These are phyloP conservation scores for Aspergillus ruber DNA, from an alignment of 2,329 filamentous ascomycete genomes.

Conservation along the genomic window DNA sequence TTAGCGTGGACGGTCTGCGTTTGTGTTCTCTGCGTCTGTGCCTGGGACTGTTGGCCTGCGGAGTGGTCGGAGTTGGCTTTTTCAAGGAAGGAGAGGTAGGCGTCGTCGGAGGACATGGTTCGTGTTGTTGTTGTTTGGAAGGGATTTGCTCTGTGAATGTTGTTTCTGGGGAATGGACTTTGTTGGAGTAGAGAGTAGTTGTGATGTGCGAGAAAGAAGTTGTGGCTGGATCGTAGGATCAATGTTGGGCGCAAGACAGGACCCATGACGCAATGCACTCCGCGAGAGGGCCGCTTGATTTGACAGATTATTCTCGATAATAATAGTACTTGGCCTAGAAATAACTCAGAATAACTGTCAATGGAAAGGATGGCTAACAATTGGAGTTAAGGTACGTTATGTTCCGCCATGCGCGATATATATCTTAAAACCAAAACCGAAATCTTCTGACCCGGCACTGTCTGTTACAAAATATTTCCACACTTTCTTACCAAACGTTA, in stretches of 20 bases:
- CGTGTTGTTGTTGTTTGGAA: constrained; percentile 11
- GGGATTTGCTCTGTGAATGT: neutral
- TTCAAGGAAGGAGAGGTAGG: constrained; percentile 77
- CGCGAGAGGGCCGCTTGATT: constrained; percentile 7
- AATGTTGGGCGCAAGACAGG: constrained; percentile 4
- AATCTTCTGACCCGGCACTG: constrained; percentile 1
- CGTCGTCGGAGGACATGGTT: constrained; percentile 60
- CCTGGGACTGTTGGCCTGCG: constrained; percentile 18
- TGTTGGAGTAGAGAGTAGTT: constrained; percentile 4
- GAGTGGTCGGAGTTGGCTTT: constrained; percentile 70
- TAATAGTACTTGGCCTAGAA: too few species aligned
- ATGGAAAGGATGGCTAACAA: too few species aligned
- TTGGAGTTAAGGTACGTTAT: too few species aligned
- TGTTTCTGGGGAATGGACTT: neutral
- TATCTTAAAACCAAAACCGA: too few species aligned
- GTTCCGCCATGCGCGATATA: too few species aligned
- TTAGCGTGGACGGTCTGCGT: constrained; percentile 37
- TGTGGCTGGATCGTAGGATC: neutral
- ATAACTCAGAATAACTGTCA: too few species aligned
- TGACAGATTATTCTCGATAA: too few species aligned
- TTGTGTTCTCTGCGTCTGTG: constrained; percentile 17
- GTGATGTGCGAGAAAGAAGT: neutral
- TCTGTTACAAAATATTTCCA: neutral
- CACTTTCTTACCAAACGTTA: neutral
- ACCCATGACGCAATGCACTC: constrained; percentile 20